These are phyloP conservation scores for Backusella parvicylindrica DNA, from an alignment of 192 early-diverging fungal species.

Conservation along the genomic window DNA sequence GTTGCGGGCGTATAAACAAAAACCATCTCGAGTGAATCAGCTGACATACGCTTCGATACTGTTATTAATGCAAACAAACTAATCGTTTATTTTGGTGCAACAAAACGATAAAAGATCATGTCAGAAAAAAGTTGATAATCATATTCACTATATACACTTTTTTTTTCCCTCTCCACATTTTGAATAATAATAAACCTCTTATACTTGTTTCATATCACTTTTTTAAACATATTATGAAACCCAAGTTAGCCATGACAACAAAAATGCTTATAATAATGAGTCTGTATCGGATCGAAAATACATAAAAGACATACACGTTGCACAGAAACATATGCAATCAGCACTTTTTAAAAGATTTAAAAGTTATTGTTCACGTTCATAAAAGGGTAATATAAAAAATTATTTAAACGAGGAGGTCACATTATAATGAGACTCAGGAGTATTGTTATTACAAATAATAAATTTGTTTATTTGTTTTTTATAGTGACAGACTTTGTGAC, in stretches of 20 bases:
- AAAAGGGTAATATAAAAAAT: too few species aligned
- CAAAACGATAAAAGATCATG: neutral
- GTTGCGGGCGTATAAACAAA: neutral
- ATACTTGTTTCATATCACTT: neutral
- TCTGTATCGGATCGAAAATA: neutral
- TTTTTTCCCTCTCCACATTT: neutral
- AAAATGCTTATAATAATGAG: neutral
- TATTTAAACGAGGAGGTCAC: neutral
- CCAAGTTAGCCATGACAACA: neutral
- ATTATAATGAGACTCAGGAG: neutral
- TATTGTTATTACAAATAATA: neutral
- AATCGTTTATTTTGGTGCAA: neutral
- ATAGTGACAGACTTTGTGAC: neutral
- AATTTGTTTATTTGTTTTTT: constrained; percentile 1
- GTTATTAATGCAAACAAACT: neutral
- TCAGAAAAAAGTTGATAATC: neutral
- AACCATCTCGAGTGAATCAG: neutral
- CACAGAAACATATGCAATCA: neutral
- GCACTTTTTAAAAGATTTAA: neutral
- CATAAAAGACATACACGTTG: neutral
- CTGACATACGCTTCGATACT: neutral
- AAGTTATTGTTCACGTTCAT: neutral
- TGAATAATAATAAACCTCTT: neutral
- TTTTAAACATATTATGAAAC: neutral
- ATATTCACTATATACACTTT: neutral